Evolutionary conservation across 2,329 filamentous ascomycete genomes (phyloP).

Genomic region (Sporothrix phasma): DNA sequence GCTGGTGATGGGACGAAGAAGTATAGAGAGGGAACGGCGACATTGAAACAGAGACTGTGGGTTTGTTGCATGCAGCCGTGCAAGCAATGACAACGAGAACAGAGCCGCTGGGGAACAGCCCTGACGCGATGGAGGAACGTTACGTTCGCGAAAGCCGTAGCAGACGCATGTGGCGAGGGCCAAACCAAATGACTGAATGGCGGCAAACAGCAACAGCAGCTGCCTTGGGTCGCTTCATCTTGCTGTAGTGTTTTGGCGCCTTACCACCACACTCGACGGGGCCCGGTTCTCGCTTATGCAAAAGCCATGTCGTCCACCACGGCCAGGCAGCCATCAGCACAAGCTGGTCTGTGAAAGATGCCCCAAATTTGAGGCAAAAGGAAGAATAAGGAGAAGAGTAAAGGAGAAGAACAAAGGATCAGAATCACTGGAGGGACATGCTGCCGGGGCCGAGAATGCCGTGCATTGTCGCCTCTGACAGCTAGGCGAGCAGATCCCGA

Average conservation of each 20-base stretch:
- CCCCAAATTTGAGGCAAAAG: no score
- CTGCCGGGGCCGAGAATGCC: not conserved
- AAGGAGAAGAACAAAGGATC: no score
- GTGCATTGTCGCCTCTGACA: not conserved
- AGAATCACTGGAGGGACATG: not conserved
- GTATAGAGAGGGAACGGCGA: not conserved
- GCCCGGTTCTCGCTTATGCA: not conserved
- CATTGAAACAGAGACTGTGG: not conserved
- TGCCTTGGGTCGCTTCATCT: not conserved
- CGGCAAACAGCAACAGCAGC: not conserved
- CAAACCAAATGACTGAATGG: not conserved
- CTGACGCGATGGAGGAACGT: slow-evolving; percentile 8
- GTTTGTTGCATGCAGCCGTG: not conserved
- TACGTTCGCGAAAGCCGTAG: not conserved
- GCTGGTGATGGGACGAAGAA: not conserved
- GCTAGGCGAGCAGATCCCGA: not conserved
- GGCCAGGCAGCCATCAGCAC: not conserved
- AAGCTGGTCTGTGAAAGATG: no score
- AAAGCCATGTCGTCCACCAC: not conserved
- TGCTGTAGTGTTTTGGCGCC: not conserved
- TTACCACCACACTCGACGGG: not conserved
- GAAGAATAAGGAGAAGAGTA: not conserved
- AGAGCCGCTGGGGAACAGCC: not conserved
- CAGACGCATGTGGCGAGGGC: not conserved
- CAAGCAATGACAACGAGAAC: not conserved